Percentiles rank a stretch among this genome's conserved stretches.
phyloP scores from a whole-genome alignment of 495 filamentous ascomycete genomes.

The Tuber aestivum region DNA sequence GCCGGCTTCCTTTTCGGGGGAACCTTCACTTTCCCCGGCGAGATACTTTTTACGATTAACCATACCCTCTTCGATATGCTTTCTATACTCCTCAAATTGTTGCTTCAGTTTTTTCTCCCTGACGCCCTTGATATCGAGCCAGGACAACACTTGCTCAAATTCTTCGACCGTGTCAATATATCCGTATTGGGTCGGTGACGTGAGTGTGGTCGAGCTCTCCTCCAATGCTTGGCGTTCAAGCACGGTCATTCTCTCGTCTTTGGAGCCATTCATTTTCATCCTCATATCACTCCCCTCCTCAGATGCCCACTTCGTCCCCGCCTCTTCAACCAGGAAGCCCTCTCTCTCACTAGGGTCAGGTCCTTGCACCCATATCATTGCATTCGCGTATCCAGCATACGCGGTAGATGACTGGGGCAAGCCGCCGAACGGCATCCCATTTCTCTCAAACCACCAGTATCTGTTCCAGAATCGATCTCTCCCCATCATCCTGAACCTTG shows the following conservation, averaged over 20 bases:
- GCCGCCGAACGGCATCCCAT: slow-evolving; percentile 93
- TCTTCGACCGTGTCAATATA: slow-evolving; percentile 75
- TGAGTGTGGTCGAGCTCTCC: slow-evolving; percentile 74
- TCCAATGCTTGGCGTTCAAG: slow-evolving; percentile 79
- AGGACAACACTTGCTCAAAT: slow-evolving; percentile 71
- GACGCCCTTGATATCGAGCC: slow-evolving; percentile 77
- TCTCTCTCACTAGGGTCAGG: slow-evolving; percentile 82
- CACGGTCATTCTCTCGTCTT: slow-evolving; percentile 68
- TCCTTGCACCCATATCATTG: slow-evolving; percentile 91
- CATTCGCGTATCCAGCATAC: slow-evolving; percentile 82
- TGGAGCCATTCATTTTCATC: slow-evolving; percentile 50
- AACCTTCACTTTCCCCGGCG: slow-evolving; percentile 50
- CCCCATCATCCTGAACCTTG: slow-evolving; percentile 78
- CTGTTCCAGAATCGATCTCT: slow-evolving; percentile 96
- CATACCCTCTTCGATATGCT: slow-evolving; percentile 76
- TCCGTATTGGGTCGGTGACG: slow-evolving; percentile 76
- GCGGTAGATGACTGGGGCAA: slow-evolving; percentile 83
- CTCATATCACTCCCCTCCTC: slow-evolving; percentile 44
- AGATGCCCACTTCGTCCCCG: slow-evolving; percentile 47
- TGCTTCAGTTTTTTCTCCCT: slow-evolving; percentile 81
- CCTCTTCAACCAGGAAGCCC: slow-evolving; percentile 63
- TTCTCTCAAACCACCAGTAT: slow-evolving; percentile 98
- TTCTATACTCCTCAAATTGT: slow-evolving; percentile 70
- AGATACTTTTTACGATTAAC: slow-evolving; percentile 67
- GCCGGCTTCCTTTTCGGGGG: slow-evolving; percentile 54